phyloP scores from a whole-genome alignment of 2,329 filamentous ascomycete genomes.

The Pyrenophora tritici-repentis region DNA sequence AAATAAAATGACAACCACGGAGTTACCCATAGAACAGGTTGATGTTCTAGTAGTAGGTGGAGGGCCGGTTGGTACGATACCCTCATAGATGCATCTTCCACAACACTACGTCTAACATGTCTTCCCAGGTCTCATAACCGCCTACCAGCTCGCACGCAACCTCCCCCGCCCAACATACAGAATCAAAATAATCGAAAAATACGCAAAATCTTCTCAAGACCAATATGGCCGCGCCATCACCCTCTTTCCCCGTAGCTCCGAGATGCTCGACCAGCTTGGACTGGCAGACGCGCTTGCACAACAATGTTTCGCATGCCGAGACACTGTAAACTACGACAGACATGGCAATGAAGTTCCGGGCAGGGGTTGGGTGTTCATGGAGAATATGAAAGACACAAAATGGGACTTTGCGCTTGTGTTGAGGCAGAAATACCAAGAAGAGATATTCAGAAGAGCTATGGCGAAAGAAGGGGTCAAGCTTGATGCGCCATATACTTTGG shows the following conservation, averaged over 20 bases:
- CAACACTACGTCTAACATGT: background rate
- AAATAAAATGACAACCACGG: slow-evolving; percentile 13
- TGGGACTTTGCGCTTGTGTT: slow-evolving; percentile 61
- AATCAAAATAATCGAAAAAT: slow-evolving; percentile 56
- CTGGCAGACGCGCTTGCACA: slow-evolving; percentile 58
- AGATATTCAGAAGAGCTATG: slow-evolving; percentile 55
- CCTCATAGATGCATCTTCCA: background rate
- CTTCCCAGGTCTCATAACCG: slow-evolving; percentile 39
- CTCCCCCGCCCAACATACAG: slow-evolving; percentile 45
- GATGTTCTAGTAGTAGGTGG: slow-evolving; percentile 42
- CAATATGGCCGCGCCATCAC: slow-evolving; percentile 61
- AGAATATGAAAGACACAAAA: slow-evolving; percentile 57
- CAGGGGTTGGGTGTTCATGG: slow-evolving; percentile 59
- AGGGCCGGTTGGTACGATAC: slow-evolving; percentile 51
- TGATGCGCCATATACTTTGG: slow-evolving; percentile 46
- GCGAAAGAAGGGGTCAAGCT: slow-evolving; percentile 45
- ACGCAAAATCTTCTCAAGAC: slow-evolving; percentile 56
- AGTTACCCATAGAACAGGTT: slow-evolving; percentile 16
- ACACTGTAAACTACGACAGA: slow-evolving; percentile 56
- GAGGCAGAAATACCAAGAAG: slow-evolving; percentile 61
- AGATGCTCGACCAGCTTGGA: slow-evolving; percentile 59
- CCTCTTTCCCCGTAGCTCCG: slow-evolving; percentile 57
- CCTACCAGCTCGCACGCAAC: slow-evolving; percentile 55
- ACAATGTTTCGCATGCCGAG: slow-evolving; percentile 58
- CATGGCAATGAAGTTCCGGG: slow-evolving; percentile 53